Conservation (phyloP, 805 yeast species). For the Lipomyces sp. region DNA sequence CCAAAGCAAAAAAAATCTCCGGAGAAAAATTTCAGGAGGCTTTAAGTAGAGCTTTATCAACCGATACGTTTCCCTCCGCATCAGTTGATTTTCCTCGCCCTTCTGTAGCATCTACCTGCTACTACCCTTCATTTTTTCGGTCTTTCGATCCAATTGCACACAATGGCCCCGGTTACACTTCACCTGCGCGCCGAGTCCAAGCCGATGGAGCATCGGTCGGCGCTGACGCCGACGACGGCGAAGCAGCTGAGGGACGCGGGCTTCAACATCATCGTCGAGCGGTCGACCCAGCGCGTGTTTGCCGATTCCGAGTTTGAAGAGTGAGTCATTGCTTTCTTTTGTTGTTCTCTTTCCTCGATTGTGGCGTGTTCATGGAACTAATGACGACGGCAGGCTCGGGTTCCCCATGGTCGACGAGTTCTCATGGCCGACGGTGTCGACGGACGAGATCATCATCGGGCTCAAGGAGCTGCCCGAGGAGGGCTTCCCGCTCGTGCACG, state of each 20-base stretch:
- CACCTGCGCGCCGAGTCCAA: constrained; percentile 96
- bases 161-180: constrained; percentile 51
- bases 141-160: constrained; percentile 3
- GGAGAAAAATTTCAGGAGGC: too few relatives aligned
- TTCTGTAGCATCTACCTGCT: too few relatives aligned
- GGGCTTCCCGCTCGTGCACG: constrained; percentile 87
- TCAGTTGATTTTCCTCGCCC: too few relatives aligned
- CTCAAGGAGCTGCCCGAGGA: constrained; percentile 93
- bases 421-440: constrained; percentile 90
- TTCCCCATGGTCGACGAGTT: constrained; percentile 88
- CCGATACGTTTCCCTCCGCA: too few relatives aligned
- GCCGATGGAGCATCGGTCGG: constrained; percentile 96
- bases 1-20: too few relatives aligned
- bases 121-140: too few relatives aligned
- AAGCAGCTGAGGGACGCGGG: constrained; percentile 82
- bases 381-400: constrained; percentile 53
- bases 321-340: constrained; percentile 6
- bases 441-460: constrained; percentile 84
- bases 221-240: constrained; percentile 88
- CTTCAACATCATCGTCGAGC: constrained; percentile 83
- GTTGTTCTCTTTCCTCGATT: background rate
- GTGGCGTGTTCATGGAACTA: background rate
- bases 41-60: too few relatives aligned
- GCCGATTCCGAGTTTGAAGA: constrained; percentile 65
- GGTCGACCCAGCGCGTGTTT: constrained; percentile 80